A percentile compares a stretch with the other conserved stretches of the same genome.
Conservation (phyloP, 2,329 filamentous ascomycete genomes). For the Fusarium clavum region DNA sequence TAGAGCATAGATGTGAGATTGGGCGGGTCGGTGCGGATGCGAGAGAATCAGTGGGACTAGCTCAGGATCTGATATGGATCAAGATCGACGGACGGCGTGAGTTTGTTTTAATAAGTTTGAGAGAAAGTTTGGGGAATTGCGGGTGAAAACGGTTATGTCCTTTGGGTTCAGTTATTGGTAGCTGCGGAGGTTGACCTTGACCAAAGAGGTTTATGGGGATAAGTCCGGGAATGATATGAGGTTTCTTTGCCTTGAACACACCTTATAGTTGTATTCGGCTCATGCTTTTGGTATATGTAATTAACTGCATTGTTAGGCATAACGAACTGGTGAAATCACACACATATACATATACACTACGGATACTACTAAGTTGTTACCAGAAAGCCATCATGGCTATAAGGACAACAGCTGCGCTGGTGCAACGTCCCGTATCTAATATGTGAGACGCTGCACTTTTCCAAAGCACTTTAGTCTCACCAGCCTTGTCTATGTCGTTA, state of each 20-base stretch:
- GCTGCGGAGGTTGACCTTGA: background rate
- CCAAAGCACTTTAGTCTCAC: slow-evolving; percentile 42
- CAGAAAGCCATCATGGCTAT: background rate
- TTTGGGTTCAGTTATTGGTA: background rate
- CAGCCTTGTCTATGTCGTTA: slow-evolving; percentile 48
- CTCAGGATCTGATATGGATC: slow-evolving; percentile 2
- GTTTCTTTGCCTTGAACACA: background rate
- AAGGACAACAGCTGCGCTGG: background rate
- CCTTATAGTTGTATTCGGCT: background rate
- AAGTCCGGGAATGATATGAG: background rate
- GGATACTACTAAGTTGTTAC: background rate
- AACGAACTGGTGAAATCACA: background rate
- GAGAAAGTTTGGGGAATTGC: slow-evolving; percentile 4
- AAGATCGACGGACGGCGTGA: slow-evolving; percentile 9
- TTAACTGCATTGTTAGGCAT: background rate
- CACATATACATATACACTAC: background rate
- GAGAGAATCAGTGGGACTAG: slow-evolving; percentile 15
- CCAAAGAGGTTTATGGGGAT: background rate
- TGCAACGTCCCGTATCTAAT: background rate
- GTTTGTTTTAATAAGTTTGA: slow-evolving; percentile 6
- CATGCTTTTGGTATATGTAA: background rate
- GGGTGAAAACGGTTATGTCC: slow-evolving; percentile 5
- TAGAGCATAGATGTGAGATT: slow-evolving; percentile 9
- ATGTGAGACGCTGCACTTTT: slow-evolving; percentile 40
- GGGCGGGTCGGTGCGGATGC: slow-evolving; percentile 15